A percentile compares a stretch with the other conserved stretches of the same genome.
Evolutionary conservation across 163 green algal genomes (phyloP).

Genomic region (Chloromonas sp.): DNA sequence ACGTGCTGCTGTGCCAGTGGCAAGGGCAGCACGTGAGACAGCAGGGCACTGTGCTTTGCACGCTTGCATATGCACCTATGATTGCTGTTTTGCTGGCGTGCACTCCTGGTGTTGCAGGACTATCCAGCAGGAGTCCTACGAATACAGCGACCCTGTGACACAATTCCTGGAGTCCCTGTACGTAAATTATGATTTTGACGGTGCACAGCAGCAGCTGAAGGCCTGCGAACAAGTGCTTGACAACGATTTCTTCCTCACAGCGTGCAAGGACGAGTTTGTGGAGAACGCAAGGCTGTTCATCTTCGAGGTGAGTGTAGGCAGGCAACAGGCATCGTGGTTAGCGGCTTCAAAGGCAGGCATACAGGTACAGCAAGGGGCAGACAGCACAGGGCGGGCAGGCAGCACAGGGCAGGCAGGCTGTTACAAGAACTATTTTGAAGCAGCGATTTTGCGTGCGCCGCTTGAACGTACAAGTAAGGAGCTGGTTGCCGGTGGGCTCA

Average conservation of each 20-base stretch:
- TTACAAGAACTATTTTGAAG: no score
- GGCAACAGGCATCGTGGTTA: slow-evolving; percentile 40
- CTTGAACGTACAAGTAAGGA: no score
- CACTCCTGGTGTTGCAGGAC: slow-evolving; percentile 1
- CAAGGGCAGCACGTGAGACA: no score
- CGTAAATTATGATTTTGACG: slow-evolving; percentile 95
- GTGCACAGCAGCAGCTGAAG: slow-evolving; percentile 78
- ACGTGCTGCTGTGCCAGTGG: no score
- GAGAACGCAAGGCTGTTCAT: slow-evolving; percentile 92
- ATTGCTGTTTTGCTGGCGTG: no score
- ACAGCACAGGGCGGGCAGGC: neutral
- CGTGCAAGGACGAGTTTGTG: slow-evolving; percentile 81
- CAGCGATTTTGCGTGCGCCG: no score
- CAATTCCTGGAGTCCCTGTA: slow-evolving; percentile 92
- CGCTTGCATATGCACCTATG: no score
- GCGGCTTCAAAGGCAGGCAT: slow-evolving; percentile 57
- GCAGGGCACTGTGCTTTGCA: no score
- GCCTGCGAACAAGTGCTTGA: slow-evolving; percentile 82
- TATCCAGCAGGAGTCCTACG: slow-evolving; percentile 82
- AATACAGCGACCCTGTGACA: slow-evolving; percentile 91
- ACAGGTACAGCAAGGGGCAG: slow-evolving; percentile 1
- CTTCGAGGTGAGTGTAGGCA: slow-evolving; percentile 69
- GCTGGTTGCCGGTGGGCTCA: no score
- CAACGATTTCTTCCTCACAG: slow-evolving; percentile 92
- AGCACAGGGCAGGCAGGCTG: neutral